These are phyloP conservation scores for Linderniella brevidens DNA, from an alignment of 257 asterid genomes.

Conservation along the genomic window DNA sequence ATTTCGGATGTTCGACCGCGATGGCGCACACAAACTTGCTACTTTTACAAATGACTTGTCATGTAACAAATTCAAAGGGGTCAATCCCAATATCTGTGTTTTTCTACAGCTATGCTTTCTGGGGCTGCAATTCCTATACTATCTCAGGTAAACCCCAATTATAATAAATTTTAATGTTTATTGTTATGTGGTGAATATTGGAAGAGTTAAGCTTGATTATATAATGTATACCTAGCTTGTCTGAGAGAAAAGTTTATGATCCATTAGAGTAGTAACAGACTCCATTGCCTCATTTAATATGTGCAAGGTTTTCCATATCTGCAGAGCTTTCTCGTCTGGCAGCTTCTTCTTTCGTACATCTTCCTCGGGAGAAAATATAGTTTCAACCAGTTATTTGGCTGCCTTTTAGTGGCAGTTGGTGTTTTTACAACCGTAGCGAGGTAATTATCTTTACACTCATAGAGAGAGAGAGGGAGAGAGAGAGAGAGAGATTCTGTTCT, in stretches of 20 bases:
- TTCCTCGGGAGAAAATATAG: constrained; percentile 83
- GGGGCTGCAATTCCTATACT: constrained; percentile 90
- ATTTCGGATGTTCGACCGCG: too few relatives aligned
- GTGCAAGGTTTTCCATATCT: constrained; percentile 13
- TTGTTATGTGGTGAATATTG: too few relatives aligned
- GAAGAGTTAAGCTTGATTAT: too few relatives aligned
- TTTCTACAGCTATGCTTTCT: constrained; percentile 77
- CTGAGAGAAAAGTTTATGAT: too few relatives aligned
- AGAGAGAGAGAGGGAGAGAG: too few relatives aligned
- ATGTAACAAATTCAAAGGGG: too few relatives aligned
- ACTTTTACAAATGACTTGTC: too few relatives aligned
- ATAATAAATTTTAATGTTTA: not conserved
- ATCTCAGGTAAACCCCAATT: constrained; percentile 54
- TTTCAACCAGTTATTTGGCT: constrained; percentile 70
- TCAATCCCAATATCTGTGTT: constrained; percentile 5
- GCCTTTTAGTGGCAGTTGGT: constrained; percentile 91
- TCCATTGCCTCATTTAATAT: not conserved
- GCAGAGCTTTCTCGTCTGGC: constrained; percentile 99
- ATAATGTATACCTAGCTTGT: too few relatives aligned
- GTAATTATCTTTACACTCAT: constrained; percentile 19
- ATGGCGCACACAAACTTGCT: too few relatives aligned
- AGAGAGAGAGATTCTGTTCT: too few relatives aligned
- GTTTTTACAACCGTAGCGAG: constrained; percentile 88
- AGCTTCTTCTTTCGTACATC: constrained; percentile 72
- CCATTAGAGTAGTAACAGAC: not conserved